These are phyloP conservation scores for Zea luxurians DNA, from an alignment of 176 grass and related monocot species.

Conservation along the genomic window DNA sequence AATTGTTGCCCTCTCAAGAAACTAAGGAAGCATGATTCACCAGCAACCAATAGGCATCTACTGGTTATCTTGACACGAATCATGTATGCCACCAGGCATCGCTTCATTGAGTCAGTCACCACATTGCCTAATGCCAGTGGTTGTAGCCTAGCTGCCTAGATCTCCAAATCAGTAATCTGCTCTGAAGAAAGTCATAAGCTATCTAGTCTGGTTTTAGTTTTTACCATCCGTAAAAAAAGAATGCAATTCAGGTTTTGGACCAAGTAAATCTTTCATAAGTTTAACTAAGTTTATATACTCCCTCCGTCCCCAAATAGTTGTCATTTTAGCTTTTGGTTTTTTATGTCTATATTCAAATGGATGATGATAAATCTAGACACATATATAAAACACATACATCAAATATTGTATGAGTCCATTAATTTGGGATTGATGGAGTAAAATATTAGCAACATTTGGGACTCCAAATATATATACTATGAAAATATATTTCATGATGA, in stretches of 20 bases:
- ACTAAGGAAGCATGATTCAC: slow-evolving; percentile 14
- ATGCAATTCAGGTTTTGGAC: too few relatives aligned
- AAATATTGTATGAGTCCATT: too few relatives aligned
- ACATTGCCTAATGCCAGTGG: not conserved
- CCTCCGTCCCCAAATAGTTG: too few relatives aligned
- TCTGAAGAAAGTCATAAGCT: slow-evolving; percentile 12
- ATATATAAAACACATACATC: too few relatives aligned
- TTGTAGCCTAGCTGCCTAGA: not conserved
- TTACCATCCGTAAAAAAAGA: not conserved
- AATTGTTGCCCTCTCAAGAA: not conserved
- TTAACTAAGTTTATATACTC: too few relatives aligned
- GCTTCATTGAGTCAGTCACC: slow-evolving; percentile 5
- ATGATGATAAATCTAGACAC: too few relatives aligned
- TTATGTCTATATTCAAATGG: too few relatives aligned
- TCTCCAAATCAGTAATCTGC: not conserved
- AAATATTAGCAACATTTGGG: too few relatives aligned
- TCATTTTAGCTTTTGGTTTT: too few relatives aligned
- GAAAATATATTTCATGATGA: not conserved
- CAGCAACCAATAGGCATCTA: not conserved
- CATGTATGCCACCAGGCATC: not conserved
- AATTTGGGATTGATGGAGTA: not conserved
- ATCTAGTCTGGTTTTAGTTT: not conserved
- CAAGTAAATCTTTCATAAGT: too few relatives aligned
- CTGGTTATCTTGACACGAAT: not conserved
- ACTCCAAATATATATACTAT: not conserved